A percentile compares a stretch with the other conserved stretches of the same genome.
phyloP scores from a whole-genome alignment of 1,139 yeast genomes.

The Lipomyces yarrowii region DNA sequence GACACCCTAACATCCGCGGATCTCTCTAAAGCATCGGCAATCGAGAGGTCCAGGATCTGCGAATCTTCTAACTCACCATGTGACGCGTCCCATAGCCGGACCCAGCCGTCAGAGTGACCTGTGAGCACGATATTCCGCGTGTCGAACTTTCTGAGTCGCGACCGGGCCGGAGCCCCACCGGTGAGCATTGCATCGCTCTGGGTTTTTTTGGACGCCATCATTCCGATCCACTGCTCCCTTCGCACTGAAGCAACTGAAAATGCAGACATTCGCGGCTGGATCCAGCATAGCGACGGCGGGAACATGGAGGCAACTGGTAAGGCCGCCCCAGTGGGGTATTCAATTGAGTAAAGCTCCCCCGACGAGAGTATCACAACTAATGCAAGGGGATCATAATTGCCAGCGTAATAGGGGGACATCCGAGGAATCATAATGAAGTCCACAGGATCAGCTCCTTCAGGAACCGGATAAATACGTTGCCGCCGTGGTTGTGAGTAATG shows the following conservation, averaged over 20 bases:
- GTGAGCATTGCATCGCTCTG: constrained; percentile 51
- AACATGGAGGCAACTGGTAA: constrained; percentile 62
- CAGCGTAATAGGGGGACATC: constrained; percentile 63
- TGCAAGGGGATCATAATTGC: constrained; percentile 67
- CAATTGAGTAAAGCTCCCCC: constrained; percentile 58
- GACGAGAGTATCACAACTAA: constrained; percentile 60
- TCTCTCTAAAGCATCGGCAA: constrained; percentile 52
- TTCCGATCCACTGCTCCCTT: constrained; percentile 73
- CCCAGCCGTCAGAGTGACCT: constrained; percentile 80
- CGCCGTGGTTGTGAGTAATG: constrained; percentile 70
- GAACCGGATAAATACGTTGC: constrained; percentile 57
- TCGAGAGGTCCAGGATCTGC: constrained; percentile 58
- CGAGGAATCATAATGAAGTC: constrained; percentile 57
- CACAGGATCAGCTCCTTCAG: constrained; percentile 48
- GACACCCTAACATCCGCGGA: constrained; percentile 52
- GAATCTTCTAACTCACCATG: constrained; percentile 71
- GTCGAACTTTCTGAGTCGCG: constrained; percentile 59
- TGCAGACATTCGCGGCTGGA: constrained; percentile 69
- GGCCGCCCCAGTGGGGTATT: constrained; percentile 58
- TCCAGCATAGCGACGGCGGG: constrained; percentile 79
- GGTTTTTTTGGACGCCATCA: constrained; percentile 55
- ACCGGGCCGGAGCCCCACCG: constrained; percentile 76
- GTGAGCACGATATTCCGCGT: constrained; percentile 68
- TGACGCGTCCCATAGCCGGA: constrained; percentile 80
- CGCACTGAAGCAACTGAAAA: constrained; percentile 59